phyloP scores from a whole-genome alignment of 352 stramenopile genomes.

The Globisporangium cystogenes region DNA sequence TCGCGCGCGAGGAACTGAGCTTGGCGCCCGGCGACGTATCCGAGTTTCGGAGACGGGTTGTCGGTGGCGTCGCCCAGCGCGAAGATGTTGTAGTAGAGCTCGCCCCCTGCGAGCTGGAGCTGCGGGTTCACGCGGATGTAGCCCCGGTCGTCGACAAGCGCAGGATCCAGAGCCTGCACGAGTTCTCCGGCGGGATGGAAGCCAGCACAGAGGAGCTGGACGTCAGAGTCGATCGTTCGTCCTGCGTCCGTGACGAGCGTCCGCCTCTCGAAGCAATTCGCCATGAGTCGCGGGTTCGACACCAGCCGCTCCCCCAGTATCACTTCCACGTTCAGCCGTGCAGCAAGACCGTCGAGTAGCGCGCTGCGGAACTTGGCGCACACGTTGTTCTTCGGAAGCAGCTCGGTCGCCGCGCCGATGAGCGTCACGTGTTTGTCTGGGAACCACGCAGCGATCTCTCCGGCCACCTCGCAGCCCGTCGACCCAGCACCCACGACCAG shows the following conservation, averaged over 20 bases:
- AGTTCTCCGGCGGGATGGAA: slow-evolving; percentile 15
- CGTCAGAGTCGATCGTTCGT: slow-evolving; percentile 36
- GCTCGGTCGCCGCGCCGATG: slow-evolving; percentile 15
- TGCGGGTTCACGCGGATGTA: slow-evolving; percentile 35
- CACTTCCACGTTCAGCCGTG: slow-evolving; percentile 35
- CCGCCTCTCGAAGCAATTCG: slow-evolving; percentile 21
- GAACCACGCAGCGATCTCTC: slow-evolving; percentile 33
- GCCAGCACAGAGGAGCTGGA: slow-evolving; percentile 39
- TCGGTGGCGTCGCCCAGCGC: slow-evolving; percentile 46
- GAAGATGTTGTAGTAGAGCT: slow-evolving; percentile 38
- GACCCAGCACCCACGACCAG: slow-evolving; percentile 40
- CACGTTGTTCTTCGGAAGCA: slow-evolving; percentile 26
- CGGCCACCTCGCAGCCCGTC: slow-evolving; percentile 44
- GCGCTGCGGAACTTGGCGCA: slow-evolving; percentile 19
- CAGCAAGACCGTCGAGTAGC: slow-evolving; percentile 23
- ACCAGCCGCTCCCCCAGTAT: slow-evolving; percentile 42
- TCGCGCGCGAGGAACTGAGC: slow-evolving; percentile 13
- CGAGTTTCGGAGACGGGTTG: slow-evolving; percentile 37
- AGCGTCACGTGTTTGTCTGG: slow-evolving; percentile 43
- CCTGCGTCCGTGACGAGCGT: slow-evolving; percentile 34
- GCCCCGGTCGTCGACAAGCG: slow-evolving; percentile 28
- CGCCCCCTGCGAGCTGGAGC: slow-evolving; percentile 36
- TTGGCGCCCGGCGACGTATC: slow-evolving; percentile 26
- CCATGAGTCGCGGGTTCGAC: slow-evolving; percentile 12
- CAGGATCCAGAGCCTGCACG: slow-evolving; percentile 28